Evolutionary conservation across 345 rosid genomes (phyloP).

Genomic region (Heritiera fomes): DNA sequence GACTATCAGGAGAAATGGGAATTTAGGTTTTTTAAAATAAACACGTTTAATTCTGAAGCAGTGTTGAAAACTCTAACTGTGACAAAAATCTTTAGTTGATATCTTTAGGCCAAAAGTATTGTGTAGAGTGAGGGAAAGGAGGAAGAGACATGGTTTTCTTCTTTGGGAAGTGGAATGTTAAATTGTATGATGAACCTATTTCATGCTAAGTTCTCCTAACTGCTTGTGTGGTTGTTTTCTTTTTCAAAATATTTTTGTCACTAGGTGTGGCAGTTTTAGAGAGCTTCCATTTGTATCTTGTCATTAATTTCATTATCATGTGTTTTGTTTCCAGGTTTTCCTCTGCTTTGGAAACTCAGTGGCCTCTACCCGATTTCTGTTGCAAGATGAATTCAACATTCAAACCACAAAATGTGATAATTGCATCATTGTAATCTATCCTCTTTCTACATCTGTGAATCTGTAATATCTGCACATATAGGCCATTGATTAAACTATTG

Average conservation of each 20-base stretch:
- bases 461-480: background rate
- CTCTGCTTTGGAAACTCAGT: slow-evolving; percentile 93
- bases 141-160: background rate
- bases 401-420: slow-evolving; percentile 96
- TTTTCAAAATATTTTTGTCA: background rate
- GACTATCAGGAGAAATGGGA: background rate
- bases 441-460: background rate
- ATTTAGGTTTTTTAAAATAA: background rate
- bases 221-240: background rate
- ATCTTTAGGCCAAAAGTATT: background rate
- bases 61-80: background rate
- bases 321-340: slow-evolving; percentile 57
- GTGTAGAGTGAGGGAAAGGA: background rate
- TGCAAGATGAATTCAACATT: slow-evolving; percentile 98
- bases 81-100: background rate
- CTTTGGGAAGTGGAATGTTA: background rate
- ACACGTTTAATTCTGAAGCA: background rate
- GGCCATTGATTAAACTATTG: slow-evolving; percentile 11
- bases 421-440: slow-evolving; percentile 79
- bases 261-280: slow-evolving; percentile 24
- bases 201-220: background rate
- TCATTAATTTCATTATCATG: background rate
- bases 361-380: slow-evolving; percentile 88
- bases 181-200: slow-evolving; percentile 10
- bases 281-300: background rate